Evolutionary conservation across 306 rosid genomes (phyloP).

Genomic region (Lathyrus sativus): DNA sequence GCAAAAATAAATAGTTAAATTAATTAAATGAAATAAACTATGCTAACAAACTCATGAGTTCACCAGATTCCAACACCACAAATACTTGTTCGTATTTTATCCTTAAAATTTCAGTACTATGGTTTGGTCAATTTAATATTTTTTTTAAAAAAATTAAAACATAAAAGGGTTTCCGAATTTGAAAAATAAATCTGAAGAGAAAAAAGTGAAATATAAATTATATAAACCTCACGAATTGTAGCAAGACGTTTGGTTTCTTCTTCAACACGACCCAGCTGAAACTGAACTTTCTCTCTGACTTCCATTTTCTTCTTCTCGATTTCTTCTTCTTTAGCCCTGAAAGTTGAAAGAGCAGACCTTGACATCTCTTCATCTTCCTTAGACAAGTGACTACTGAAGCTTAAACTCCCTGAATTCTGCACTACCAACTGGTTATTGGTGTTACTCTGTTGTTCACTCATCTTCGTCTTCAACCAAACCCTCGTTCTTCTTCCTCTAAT

Average conservation of each 20-base stretch:
- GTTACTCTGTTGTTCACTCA: conserved; percentile 50
- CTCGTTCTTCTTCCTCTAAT: conserved; percentile 44
- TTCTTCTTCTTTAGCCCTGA: conserved; percentile 93
- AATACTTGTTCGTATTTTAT: background rate
- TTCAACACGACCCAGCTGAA: conserved; percentile 86
- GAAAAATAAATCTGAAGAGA: background rate
- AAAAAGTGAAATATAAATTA: conserved; percentile 10
- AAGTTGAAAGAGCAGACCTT: conserved; percentile 85
- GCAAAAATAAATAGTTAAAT: background rate
- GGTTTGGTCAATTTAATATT: conserved; percentile 16
- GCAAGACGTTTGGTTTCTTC: conserved; percentile 98
- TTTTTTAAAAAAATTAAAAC: background rate
- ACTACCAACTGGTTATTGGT: conserved; percentile 66
- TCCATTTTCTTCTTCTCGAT: conserved; percentile 95
- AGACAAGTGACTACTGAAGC: conserved; percentile 90
- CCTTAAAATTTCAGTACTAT: background rate
- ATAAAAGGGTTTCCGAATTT: background rate
- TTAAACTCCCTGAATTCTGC: conserved; percentile 82
- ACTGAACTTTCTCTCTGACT: conserved; percentile 87
- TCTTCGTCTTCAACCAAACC: conserved; percentile 43
- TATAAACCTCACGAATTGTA: conserved; percentile 80
- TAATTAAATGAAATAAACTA: conserved; percentile 4
- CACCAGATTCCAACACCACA: conserved; percentile 5
- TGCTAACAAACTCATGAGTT: background rate
- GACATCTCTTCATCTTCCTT: conserved; percentile 98